Evolutionary conservation across 306 rosid species (phyloP).

Genomic region (Inga laurina): DNA sequence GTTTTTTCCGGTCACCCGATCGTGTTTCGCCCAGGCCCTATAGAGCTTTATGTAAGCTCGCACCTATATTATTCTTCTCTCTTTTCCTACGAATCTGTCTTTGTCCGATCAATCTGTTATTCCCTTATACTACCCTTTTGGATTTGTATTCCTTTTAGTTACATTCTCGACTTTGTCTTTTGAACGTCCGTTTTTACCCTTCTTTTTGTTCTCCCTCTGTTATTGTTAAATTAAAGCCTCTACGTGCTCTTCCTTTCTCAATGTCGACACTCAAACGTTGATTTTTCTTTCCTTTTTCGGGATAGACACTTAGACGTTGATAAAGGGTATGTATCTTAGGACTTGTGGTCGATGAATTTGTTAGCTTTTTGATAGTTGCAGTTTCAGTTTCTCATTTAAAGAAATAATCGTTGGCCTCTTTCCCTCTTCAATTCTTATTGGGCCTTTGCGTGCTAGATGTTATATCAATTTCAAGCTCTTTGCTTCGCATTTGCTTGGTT

Average conservation of each 20-base stretch:
- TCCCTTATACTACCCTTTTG: constrained; percentile 33
- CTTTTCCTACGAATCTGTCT: constrained; percentile 38
- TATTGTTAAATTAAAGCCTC: neutral
- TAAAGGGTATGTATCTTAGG: constrained; percentile 8
- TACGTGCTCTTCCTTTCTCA: constrained; percentile 18
- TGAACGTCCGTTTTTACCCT: constrained; percentile 27
- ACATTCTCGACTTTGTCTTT: constrained; percentile 36
- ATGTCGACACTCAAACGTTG: constrained; percentile 11
- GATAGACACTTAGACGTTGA: constrained; percentile 5
- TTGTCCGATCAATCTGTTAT: constrained; percentile 30
- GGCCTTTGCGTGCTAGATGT: neutral
- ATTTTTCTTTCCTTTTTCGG: neutral
- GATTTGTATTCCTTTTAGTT: constrained; percentile 26
- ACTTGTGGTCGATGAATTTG: neutral
- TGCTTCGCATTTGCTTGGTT: neutral
- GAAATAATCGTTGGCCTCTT: neutral
- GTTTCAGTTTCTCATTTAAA: constrained; percentile 8
- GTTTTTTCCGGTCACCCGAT: constrained; percentile 56
- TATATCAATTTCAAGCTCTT: neutral
- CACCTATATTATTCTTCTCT: constrained; percentile 37
- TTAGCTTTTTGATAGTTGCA: neutral
- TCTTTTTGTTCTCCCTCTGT: neutral
- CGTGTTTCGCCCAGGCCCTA: constrained; percentile 29
- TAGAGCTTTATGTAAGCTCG: constrained; percentile 54
- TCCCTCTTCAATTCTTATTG: neutral